These are phyloP conservation scores for Gloeostereum incarnatum DNA, from an alignment of 768 basidiomycete species.

Conservation along the genomic window DNA sequence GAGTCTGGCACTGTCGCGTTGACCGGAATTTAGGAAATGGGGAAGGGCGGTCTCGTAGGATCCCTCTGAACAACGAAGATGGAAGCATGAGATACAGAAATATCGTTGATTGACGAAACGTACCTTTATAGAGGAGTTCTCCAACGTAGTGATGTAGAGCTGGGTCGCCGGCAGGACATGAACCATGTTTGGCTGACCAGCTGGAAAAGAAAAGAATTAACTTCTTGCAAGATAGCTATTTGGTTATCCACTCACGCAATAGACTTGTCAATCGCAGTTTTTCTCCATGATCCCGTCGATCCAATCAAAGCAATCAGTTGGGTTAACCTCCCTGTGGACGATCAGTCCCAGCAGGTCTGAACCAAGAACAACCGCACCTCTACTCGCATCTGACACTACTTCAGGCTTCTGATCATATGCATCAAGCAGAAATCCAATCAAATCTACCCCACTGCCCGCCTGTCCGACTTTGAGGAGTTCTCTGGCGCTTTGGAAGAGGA, in stretches of 20 bases:
- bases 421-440: constrained; percentile 70
- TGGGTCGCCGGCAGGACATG: constrained; percentile 83
- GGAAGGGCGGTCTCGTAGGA: constrained; percentile 67
- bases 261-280: constrained; percentile 78
- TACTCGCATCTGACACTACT: constrained; percentile 61
- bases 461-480: constrained; percentile 87
- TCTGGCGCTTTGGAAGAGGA: constrained; percentile 83
- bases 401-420: constrained; percentile 76
- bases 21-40: constrained; percentile 80
- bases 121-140: constrained; percentile 80
- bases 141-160: constrained; percentile 86
- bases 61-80: constrained; percentile 44
- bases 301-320: constrained; percentile 88
- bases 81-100: neutral
- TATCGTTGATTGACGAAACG: constrained; percentile 4
- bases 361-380: constrained; percentile 43
- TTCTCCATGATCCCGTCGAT: constrained; percentile 76
- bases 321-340: constrained; percentile 64
- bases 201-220: constrained; percentile 29
- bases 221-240: constrained; percentile 10
- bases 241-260: constrained; percentile 51
- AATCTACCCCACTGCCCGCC: constrained; percentile 84
- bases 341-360: constrained; percentile 8
- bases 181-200: constrained; percentile 76
- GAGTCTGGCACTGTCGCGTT: constrained; percentile 79